Conservation (phyloP, 1,139 yeast genomes). For the Taphrina confusa region DNA sequence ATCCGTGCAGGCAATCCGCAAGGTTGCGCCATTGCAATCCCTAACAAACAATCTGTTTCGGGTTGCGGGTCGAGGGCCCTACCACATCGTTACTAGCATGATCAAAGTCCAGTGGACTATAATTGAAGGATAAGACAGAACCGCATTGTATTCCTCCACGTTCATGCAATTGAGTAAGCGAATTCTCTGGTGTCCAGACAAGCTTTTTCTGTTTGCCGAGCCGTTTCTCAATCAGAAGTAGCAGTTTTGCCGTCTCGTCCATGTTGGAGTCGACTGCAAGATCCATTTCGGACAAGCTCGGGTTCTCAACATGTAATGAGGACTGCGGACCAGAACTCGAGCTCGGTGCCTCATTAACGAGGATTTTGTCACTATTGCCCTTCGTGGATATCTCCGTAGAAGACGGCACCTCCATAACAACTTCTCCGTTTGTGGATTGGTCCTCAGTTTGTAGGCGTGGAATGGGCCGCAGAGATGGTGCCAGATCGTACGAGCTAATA, state of each 20-base stretch:
- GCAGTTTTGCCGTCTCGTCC: not conserved
- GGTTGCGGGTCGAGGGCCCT: not conserved
- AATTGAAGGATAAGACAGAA: conserved; percentile 6
- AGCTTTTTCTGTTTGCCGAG: conserved; percentile 8
- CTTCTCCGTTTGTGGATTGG: no score
- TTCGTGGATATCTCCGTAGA: no score
- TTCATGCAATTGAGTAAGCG: not conserved
- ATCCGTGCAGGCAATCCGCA: no score
- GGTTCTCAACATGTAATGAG: conserved; percentile 4
- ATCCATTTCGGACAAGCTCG: not conserved
- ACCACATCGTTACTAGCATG: not conserved
- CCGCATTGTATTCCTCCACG: conserved; percentile 2
- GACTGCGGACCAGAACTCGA: not conserved
- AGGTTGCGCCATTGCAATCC: no score
- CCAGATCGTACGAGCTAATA: no score
- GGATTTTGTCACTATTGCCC: no score
- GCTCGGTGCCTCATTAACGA: not conserved
- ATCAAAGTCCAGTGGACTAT: not conserved
- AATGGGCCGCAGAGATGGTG: no score
- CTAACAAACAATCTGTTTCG: no score
- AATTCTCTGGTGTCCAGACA: conserved; percentile 5
- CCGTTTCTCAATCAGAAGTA: not conserved
- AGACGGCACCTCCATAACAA: no score
- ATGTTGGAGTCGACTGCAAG: not conserved
- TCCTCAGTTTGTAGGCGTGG: no score